phyloP scores from a whole-genome alignment of 305 asterid species.

The Fraxinus platypoda region DNA sequence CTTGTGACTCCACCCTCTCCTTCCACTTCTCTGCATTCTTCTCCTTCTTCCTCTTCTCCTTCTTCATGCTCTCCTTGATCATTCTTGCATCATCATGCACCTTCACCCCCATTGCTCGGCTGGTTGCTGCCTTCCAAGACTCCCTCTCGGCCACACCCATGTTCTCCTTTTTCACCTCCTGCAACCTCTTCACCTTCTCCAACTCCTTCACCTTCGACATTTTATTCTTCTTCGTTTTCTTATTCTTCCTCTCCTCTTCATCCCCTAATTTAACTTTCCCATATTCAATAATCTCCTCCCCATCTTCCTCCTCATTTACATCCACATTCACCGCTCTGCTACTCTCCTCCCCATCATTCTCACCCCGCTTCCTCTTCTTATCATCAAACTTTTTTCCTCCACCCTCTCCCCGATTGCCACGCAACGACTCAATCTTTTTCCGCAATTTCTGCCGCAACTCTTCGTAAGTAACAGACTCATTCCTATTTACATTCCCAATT shows the following conservation, averaged over 20 bases:
- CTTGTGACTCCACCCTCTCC: conserved; percentile 63
- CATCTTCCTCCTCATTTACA: conserved; percentile 37
- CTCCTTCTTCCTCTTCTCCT: conserved; percentile 70
- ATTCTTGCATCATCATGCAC: conserved; percentile 73
- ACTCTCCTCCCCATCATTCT: conserved; percentile 26
- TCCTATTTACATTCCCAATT: conserved; percentile 2
- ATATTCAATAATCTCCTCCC: conserved; percentile 59
- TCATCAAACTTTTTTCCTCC: conserved; percentile 21
- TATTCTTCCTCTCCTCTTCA: conserved; percentile 40
- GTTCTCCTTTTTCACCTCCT: conserved; percentile 67
- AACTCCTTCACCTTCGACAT: conserved; percentile 59
- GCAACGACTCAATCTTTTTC: conserved; percentile 55
- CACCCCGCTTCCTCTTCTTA: conserved; percentile 40
- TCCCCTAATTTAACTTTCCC: conserved; percentile 77
- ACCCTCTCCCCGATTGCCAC: conserved; percentile 65
- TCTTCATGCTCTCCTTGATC: conserved; percentile 75
- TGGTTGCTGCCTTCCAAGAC: conserved; percentile 78
- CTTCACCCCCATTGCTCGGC: conserved; percentile 82
- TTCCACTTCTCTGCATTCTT: conserved; percentile 87
- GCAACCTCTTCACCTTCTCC: conserved; percentile 55
- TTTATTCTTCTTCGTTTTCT: conserved; percentile 57
- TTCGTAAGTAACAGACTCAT: conserved; percentile 62
- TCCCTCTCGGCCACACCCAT: conserved; percentile 56
- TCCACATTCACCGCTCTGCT: conserved; percentile 24
- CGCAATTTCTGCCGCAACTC: conserved; percentile 63